Base-by-base conservation (phyloP, 192 early-diverging fungal genomes). In the Coemansia sp. region DNA sequence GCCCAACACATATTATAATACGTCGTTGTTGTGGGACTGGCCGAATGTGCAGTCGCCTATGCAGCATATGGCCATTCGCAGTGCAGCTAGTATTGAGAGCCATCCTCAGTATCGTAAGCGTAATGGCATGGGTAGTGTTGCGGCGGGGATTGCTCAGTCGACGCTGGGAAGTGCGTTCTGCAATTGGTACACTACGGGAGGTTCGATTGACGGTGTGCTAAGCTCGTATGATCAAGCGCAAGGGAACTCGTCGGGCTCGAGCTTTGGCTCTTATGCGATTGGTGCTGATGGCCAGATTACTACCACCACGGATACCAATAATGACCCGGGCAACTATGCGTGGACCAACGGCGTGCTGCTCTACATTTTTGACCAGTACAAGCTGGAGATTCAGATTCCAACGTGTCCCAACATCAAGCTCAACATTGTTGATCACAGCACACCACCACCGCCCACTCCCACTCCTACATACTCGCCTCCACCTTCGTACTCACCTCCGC, bases 151-250 rank as follows among this genome's bases (percentile, higher is more conserved):
- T 25, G 87, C 82, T n/a, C 84, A 87, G 55, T 81, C 79, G 12
- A 83, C 82, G 32, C 78, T 86, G 27, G 57, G 72, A 21, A 69
- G 78, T 3, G 82, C 86, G 12, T 88, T 88, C 48, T 91, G 90
- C 65, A 82, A 84, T 57, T 91, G 90, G 90, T 86, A 86, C 43
- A 65, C 71, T 3, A 89, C 88, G 4, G 90, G 90, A 21, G 90
- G 90, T 14, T 58, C 65, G 11, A 69, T 89, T 22, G 67, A 76
- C 6, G 75, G 71, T 41, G 59, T 85, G 49, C 72, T 86, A 1
- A 68, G 76, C 21, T 24, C 62, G 37, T 72, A 72, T 27, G 59
- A 54, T 21, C 7, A 25, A 14, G 55, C 56, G 0, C n/a, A 32
- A 3, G 39, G 32, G 10, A 48, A 32, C 19, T 58, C 59, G 4